Evolutionary conservation across 148 eudicot genomes (phyloP).

Genomic region (Vaccinium vitisidaea): DNA sequence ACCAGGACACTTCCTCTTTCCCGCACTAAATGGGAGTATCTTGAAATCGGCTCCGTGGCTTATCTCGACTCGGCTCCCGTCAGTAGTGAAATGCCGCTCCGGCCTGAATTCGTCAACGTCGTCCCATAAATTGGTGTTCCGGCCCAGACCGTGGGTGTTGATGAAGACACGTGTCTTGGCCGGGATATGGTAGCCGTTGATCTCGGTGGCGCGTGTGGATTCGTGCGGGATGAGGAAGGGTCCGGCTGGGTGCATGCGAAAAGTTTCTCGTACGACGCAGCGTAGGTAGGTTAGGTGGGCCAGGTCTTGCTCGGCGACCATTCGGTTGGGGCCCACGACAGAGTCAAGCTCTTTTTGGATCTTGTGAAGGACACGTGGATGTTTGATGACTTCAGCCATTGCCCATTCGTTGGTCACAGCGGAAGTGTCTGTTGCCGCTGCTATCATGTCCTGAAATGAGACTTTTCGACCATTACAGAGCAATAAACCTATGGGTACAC

Average conservation of each 20-base stretch:
- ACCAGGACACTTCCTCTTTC: slow-evolving; percentile 92
- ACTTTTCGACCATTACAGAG: not conserved
- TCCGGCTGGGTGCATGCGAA: slow-evolving; percentile 95
- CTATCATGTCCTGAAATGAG: slow-evolving; percentile 80
- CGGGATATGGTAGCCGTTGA: slow-evolving; percentile 86
- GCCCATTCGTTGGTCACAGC: slow-evolving; percentile 99
- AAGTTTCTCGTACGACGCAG: slow-evolving; percentile 86
- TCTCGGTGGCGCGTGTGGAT: slow-evolving; percentile 59
- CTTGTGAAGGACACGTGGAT: slow-evolving; percentile 66
- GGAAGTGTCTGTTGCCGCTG: slow-evolving; percentile 95
- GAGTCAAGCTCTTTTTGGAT: slow-evolving; percentile 80
- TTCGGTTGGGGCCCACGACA: slow-evolving; percentile 59
- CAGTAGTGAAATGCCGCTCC: slow-evolving; percentile 57
- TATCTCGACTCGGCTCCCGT: slow-evolving; percentile 91
- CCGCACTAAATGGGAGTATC: slow-evolving; percentile 89
- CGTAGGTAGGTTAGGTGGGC: slow-evolving; percentile 76
- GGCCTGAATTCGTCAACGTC: slow-evolving; percentile 60
- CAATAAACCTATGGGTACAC: no score
- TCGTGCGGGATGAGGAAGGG: slow-evolving; percentile 96
- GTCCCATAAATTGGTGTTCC: slow-evolving; percentile 70
- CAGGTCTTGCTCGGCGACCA: slow-evolving; percentile 78
- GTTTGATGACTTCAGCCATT: slow-evolving; percentile 89
- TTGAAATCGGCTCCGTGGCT: slow-evolving; percentile 94
- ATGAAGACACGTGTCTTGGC: slow-evolving; percentile 85
- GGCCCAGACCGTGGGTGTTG: slow-evolving; percentile 89